Conservation (phyloP, 257 asterid species). For the Solanum medicagineum region DNA sequence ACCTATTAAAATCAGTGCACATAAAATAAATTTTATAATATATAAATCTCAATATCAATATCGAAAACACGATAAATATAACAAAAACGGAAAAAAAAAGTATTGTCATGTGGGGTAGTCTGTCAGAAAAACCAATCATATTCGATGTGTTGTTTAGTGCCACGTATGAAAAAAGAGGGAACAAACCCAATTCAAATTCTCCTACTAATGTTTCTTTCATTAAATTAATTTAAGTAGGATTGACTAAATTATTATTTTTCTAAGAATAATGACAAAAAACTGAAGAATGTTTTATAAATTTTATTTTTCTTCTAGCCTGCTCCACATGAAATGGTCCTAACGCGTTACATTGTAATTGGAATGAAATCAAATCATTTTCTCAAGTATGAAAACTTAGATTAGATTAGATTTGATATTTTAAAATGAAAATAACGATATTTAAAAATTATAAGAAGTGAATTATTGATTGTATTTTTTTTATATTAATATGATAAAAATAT, state of each 20-base stretch:
- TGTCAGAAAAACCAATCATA: conserved; percentile 8
- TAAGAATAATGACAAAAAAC: background rate
- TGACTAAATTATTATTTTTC: background rate
- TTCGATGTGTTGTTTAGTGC: background rate
- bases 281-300: background rate
- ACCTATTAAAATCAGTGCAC: too few relatives aligned
- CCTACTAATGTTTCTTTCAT: background rate
- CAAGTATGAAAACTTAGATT: too few relatives aligned
- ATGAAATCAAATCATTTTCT: too few relatives aligned
- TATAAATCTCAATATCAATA: background rate
- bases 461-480: too few relatives aligned
- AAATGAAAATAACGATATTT: too few relatives aligned
- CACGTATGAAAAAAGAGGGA: background rate
- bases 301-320: background rate
- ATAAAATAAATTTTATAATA: too few relatives aligned
- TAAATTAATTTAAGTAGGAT: background rate
- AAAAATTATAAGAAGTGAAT: too few relatives aligned
- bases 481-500: too few relatives aligned
- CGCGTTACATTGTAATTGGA: background rate
- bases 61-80: background rate
- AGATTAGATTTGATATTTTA: too few relatives aligned
- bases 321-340: background rate
- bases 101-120: background rate
- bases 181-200: background rate
- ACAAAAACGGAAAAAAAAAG: background rate